phyloP scores from a whole-genome alignment of 352 stramenopile genomes.

The Phytopythium litorale region DNA sequence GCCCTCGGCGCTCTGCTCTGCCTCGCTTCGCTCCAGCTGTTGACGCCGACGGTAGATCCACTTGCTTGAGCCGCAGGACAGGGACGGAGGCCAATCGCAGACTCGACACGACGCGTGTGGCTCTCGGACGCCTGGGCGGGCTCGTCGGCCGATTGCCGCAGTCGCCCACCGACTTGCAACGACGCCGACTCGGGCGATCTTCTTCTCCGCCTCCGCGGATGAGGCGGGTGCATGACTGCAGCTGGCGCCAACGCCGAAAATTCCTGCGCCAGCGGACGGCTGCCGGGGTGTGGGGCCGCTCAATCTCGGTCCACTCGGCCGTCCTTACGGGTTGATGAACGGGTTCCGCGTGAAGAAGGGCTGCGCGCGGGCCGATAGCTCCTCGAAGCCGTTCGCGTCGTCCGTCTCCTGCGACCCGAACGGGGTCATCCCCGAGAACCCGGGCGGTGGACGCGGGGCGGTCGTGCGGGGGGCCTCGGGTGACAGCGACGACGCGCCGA shows the following conservation, averaged over 20 bases:
- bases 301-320: neutral
- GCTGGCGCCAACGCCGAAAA: neutral
- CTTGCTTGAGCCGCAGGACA: too few species aligned
- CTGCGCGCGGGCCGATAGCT: conserved; percentile 18
- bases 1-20: neutral
- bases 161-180: neutral
- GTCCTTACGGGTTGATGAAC: conserved; percentile 55
- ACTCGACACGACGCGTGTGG: too few species aligned
- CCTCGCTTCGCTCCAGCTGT: neutral
- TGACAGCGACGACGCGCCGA: conserved; percentile 16
- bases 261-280: neutral
- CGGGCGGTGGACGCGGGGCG: conserved; percentile 32
- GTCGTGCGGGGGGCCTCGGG: conserved; percentile 19
- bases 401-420: conserved; percentile 7
- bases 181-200: neutral
- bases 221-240: neutral
- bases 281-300: neutral
- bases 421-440: conserved; percentile 19
- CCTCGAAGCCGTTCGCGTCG: conserved; percentile 13
- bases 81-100: too few species aligned
- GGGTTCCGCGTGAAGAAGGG: conserved; percentile 49
- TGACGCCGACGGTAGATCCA: too few species aligned
- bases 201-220: neutral
- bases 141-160: neutral
- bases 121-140: too few species aligned